A percentile compares a stretch with the other conserved stretches of the same genome.
Conservation (phyloP, 2,329 filamentous ascomycete species). For the Clonostachys rhizophaga region DNA sequence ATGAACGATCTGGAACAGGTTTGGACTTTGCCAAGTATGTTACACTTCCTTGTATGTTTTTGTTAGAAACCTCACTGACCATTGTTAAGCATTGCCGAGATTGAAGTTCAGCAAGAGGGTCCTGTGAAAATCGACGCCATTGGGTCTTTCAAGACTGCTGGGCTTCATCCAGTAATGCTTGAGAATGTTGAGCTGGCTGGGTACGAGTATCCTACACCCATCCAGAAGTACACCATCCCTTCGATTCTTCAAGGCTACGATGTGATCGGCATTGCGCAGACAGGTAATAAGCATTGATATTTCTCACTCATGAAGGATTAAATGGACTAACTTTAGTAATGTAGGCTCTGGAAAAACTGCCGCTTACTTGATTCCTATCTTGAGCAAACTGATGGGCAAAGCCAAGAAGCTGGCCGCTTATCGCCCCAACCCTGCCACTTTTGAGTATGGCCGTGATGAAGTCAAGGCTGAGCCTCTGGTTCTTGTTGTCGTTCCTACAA, state of each 20-base stretch:
- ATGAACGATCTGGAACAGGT: slow-evolving; percentile 46
- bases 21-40: slow-evolving; percentile 60
- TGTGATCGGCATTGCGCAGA: slow-evolving; percentile 86
- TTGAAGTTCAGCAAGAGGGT: slow-evolving; percentile 55
- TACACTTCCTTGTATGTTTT: background rate
- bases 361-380: slow-evolving; percentile 82
- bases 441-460: slow-evolving; percentile 37
- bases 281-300: slow-evolving; percentile 54
- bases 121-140: slow-evolving; percentile 43
- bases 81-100: slow-evolving; percentile 42
- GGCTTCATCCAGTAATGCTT: slow-evolving; percentile 78
- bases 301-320: background rate
- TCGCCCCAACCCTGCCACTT: slow-evolving; percentile 61
- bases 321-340: background rate
- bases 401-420: slow-evolving; percentile 79
- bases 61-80: slow-evolving; percentile 11
- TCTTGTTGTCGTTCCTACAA: slow-evolving; percentile 78
- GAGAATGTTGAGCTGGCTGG: slow-evolving; percentile 71
- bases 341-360: slow-evolving; percentile 94
- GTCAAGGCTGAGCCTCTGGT: slow-evolving; percentile 83
- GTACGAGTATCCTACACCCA: slow-evolving; percentile 74
- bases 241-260: slow-evolving; percentile 74
- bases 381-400: slow-evolving; percentile 94
- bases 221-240: slow-evolving; percentile 82
- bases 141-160: slow-evolving; percentile 65